Conservation (phyloP, 805 yeast species). For the Candida saitoana region DNA sequence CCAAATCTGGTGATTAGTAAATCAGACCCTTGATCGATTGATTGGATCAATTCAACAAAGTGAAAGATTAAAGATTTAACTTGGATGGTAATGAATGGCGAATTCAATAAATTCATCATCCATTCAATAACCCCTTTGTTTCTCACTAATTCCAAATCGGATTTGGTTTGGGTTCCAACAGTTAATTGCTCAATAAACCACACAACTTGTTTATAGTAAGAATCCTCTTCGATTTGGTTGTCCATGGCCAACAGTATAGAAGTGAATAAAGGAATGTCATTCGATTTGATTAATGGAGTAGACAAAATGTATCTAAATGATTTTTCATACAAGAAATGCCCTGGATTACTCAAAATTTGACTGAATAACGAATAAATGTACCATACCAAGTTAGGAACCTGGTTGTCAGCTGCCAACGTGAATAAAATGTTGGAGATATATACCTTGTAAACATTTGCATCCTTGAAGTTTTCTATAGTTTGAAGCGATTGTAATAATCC, state of each 20-base stretch:
- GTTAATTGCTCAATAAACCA: slow-evolving; percentile 61
- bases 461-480: slow-evolving; percentile 40
- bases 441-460: slow-evolving; percentile 50
- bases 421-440: slow-evolving; percentile 46
- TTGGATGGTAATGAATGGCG: slow-evolving; percentile 45
- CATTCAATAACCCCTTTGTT: slow-evolving; percentile 63
- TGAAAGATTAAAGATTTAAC: slow-evolving; percentile 37
- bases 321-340: slow-evolving; percentile 70
- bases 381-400: slow-evolving; percentile 49
- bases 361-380: slow-evolving; percentile 51
- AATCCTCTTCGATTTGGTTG: slow-evolving; percentile 41
- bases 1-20: slow-evolving; percentile 57
- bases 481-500: slow-evolving; percentile 30
- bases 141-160: slow-evolving; percentile 53
- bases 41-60: slow-evolving; percentile 45
- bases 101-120: slow-evolving; percentile 49
- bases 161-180: slow-evolving; percentile 40
- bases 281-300: slow-evolving; percentile 42
- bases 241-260: slow-evolving; percentile 29
- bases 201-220: slow-evolving; percentile 52
- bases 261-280: slow-evolving; percentile 46
- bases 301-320: slow-evolving; percentile 61
- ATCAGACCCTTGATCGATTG: slow-evolving; percentile 56
- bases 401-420: slow-evolving; percentile 22
- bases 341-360: slow-evolving; percentile 61